Conservation (phyloP, 2,329 filamentous ascomycete species). For the Lasiodiplodia theobromae region DNA sequence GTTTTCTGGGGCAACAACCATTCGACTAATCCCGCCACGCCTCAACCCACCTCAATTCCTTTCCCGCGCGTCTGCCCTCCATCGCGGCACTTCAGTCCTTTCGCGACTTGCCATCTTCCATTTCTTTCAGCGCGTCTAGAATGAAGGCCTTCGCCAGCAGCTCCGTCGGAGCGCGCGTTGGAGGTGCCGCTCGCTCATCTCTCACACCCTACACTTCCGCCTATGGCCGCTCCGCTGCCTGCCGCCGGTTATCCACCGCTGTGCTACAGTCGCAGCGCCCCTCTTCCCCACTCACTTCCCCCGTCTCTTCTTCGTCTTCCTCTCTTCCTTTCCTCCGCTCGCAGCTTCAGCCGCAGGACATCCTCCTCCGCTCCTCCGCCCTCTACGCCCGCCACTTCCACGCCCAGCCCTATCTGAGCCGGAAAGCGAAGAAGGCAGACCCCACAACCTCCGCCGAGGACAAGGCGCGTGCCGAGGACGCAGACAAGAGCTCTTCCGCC, state of each 20-base stretch:
- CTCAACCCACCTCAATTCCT: constrained; percentile 22
- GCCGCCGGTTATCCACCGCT: constrained; percentile 54
- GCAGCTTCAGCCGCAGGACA: constrained; percentile 49
- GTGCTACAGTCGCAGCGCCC: constrained; percentile 35
- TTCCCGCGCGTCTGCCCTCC: constrained; percentile 7
- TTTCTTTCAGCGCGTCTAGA: constrained; percentile 38
- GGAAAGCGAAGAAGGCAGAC: constrained; percentile 44
- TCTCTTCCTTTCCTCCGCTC: constrained; percentile 50
- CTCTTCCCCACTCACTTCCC: constrained; percentile 36
- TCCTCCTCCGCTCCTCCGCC: constrained; percentile 51
- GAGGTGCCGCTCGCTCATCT: constrained; percentile 46
- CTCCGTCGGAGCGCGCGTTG: constrained; percentile 51
- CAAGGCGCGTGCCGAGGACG: constrained; percentile 41
- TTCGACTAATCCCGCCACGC: constrained; percentile 3
- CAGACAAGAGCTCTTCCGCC: constrained; percentile 48
- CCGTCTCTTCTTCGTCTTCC: constrained; percentile 35
- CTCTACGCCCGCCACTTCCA: constrained; percentile 54
- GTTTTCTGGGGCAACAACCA: constrained; percentile 22
- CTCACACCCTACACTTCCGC: constrained; percentile 45
- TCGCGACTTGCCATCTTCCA: background rate
- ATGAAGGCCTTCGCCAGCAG: constrained; percentile 54
- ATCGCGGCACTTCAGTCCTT: constrained; percentile 18
- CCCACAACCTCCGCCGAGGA: constrained; percentile 31
- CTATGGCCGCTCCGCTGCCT: constrained; percentile 56
- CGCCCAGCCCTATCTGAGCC: constrained; percentile 44